Conservation (phyloP, 2,329 filamentous ascomycete species). For the Aspergillus aculeatinus region DNA sequence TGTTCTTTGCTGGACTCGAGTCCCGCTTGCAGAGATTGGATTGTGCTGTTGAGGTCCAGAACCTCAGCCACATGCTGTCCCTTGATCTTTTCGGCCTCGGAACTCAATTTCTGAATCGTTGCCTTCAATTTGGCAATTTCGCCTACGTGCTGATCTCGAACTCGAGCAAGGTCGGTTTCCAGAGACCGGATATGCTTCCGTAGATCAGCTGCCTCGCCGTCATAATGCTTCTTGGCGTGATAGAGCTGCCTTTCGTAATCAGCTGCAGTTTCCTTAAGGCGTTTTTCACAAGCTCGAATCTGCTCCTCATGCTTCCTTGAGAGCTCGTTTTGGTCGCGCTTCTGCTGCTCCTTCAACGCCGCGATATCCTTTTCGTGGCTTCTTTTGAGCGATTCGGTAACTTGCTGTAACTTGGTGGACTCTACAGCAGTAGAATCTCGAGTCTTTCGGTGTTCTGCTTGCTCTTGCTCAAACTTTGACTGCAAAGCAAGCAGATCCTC, state of each 20-base stretch:
- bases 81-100: constrained; percentile 52
- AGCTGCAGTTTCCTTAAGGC: constrained; percentile 45
- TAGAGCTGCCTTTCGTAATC: constrained; percentile 43
- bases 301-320: constrained; percentile 48
- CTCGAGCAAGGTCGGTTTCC: constrained; percentile 51
- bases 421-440: constrained; percentile 60
- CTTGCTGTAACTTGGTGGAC: constrained; percentile 58
- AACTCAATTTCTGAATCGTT: constrained; percentile 59
- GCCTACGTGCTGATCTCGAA: constrained; percentile 51
- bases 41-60: constrained; percentile 58
- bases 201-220: constrained; percentile 64
- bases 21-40: constrained; percentile 56
- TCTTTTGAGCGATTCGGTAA: constrained; percentile 69
- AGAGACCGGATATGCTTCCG: constrained; percentile 61
- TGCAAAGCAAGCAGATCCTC: constrained; percentile 55
- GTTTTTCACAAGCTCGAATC: constrained; percentile 48
- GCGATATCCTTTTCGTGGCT: constrained; percentile 67
- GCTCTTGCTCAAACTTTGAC: constrained; percentile 65
- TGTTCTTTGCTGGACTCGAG: constrained; percentile 34
- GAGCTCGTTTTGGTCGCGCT: constrained; percentile 42
- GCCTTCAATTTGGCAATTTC: constrained; percentile 59
- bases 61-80: constrained; percentile 61
- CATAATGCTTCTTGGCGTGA: constrained; percentile 45
- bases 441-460: constrained; percentile 67
- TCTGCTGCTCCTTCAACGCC: constrained; percentile 53